Percentiles rank a stretch among this genome's conserved stretches.
Evolutionary conservation across 139 green algal genomes (phyloP).

Genomic region (Ettlia oleoabundans): DNA sequence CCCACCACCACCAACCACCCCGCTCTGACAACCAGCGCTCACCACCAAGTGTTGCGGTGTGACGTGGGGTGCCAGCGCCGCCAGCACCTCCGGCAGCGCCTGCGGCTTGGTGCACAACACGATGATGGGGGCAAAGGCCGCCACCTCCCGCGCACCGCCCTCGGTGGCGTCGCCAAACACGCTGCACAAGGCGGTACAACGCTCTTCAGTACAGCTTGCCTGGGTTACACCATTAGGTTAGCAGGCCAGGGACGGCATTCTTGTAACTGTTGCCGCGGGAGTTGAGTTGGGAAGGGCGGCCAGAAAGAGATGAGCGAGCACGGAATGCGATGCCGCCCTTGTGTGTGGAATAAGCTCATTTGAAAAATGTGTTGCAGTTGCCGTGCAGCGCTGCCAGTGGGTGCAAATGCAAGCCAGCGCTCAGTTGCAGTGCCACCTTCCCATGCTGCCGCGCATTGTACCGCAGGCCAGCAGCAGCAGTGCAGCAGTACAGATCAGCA

Average conservation of each 20-base stretch:
- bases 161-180: slow-evolving; percentile 22
- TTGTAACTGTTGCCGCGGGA: too few species aligned
- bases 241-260: neutral
- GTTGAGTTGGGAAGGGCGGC: too few species aligned
- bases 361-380: too few species aligned
- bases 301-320: too few species aligned
- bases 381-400: too few species aligned
- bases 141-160: slow-evolving; percentile 1
- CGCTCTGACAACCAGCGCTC: neutral
- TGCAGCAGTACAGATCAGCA: too few species aligned
- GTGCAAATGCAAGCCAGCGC: too few species aligned
- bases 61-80: slow-evolving; percentile 47
- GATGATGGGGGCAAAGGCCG: neutral
- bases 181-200: neutral
- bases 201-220: neutral
- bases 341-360: too few species aligned
- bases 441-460: too few species aligned
- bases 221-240: neutral
- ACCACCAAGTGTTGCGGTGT: slow-evolving; percentile 74
- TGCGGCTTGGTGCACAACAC: slow-evolving; percentile 64
- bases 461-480: too few species aligned
- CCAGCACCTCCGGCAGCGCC: slow-evolving; percentile 72
- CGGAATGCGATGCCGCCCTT: too few species aligned
- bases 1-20: neutral
- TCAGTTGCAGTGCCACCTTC: too few species aligned